These are phyloP conservation scores for Pachysandra terminalis DNA, from an alignment of 164 flowering plant genomes.

Conservation along the genomic window DNA sequence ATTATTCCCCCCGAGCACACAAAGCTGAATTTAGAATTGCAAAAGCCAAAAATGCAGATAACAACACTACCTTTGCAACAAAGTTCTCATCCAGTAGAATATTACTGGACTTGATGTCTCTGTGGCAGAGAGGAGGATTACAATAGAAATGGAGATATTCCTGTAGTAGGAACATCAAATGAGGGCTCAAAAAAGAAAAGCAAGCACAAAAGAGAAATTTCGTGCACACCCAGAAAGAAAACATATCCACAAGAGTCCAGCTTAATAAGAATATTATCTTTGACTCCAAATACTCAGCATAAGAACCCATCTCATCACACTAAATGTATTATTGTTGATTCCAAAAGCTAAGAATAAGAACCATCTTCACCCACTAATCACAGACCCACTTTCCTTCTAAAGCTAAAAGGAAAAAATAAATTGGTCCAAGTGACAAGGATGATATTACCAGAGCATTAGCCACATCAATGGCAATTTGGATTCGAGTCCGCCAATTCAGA, in stretches of 20 bases:
- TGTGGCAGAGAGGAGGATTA: conserved; percentile 94
- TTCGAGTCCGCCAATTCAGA: conserved; percentile 76
- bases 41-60: not conserved
- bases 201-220: not conserved
- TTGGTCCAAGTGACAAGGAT: not conserved
- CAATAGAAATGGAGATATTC: conserved; percentile 98
- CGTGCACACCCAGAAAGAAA: not conserved
- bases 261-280: no score
- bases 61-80: conserved; percentile 80
- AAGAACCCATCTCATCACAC: no score
- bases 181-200: conserved; percentile 4
- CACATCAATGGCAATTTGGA: conserved; percentile 92
- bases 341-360: no score
- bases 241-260: not conserved
- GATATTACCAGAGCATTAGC: conserved; percentile 91
- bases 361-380: no score
- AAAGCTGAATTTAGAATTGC: not conserved
- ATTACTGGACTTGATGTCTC: conserved; percentile 98
- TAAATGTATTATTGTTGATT: no score
- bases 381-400: no score
- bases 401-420: not conserved
- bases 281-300: no score
- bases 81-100: conserved; percentile 83
- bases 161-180: conserved; percentile 41
- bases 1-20: not conserved